phyloP scores from a whole-genome alignment of 1,139 yeast species.

The Zygosaccharomyces pseudobailii region DNA sequence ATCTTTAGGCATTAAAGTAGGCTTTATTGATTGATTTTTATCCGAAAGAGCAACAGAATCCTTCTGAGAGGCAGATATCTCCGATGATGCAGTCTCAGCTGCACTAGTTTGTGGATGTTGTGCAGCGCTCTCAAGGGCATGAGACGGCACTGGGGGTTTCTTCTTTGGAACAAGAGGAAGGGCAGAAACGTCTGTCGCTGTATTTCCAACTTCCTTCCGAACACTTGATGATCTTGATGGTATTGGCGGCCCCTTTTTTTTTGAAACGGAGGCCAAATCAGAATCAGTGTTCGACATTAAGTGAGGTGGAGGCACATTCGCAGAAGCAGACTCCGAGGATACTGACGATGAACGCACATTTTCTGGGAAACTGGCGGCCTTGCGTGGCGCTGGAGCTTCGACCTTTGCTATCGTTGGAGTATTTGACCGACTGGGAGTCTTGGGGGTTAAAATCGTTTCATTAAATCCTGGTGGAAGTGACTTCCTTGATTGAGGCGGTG shows the following conservation, averaged over 20 bases:
- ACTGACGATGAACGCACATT: not conserved
- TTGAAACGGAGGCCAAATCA: not conserved
- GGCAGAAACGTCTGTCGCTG: not conserved
- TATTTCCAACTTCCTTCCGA: not conserved
- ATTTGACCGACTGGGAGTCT: constrained; percentile 16
- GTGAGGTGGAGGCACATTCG: constrained; percentile 1
- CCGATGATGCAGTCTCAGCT: not conserved
- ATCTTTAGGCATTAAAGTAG: not conserved
- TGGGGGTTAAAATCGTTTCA: constrained; percentile 26
- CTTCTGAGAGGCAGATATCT: not conserved
- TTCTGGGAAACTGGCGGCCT: constrained; percentile 13
- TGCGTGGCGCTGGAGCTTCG: constrained; percentile 8
- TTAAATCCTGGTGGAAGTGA: constrained; percentile 32
- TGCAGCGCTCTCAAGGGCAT: not conserved
- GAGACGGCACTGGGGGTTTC: not conserved
- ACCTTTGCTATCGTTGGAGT: constrained; percentile 3
- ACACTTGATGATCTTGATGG: constrained; percentile 1
- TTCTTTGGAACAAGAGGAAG: constrained; percentile 1
- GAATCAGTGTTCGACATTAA: constrained; percentile 4
- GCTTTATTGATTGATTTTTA: not conserved
- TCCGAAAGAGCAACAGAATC: not conserved
- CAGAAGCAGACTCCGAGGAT: not conserved
- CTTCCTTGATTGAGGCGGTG: constrained; percentile 28
- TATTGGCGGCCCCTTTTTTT: constrained; percentile 5
- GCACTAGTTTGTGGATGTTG: not conserved